A percentile compares a stretch with the other conserved stretches of the same genome.
Evolutionary conservation across 352 stramenopile species (phyloP).

Genomic region (Pythium monospermum): DNA sequence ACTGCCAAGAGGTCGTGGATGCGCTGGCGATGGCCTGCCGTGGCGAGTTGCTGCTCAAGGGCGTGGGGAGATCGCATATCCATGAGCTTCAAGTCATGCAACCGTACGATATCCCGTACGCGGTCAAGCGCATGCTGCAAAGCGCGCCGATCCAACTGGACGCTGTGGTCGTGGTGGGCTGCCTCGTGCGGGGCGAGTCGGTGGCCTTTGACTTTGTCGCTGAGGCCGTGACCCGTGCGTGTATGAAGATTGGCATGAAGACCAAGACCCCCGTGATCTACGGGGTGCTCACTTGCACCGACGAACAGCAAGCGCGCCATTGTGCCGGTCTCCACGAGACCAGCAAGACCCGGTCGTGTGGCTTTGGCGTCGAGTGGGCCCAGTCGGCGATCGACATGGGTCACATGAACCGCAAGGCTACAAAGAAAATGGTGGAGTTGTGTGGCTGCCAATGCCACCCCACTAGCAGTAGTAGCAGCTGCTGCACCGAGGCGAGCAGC

Average conservation of each 20-base stretch:
- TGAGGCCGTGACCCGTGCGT: conserved; percentile 23
- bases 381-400: conserved; percentile 27
- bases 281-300: conserved; percentile 23
- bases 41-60: conserved; percentile 26
- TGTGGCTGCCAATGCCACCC: conserved; percentile 18
- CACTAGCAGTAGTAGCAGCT: background rate
- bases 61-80: conserved; percentile 20
- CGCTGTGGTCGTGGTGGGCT: conserved; percentile 21
- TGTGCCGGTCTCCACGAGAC: conserved; percentile 16
- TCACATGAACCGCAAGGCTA: conserved; percentile 19
- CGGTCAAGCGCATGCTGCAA: conserved; percentile 21
- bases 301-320: conserved; percentile 15
- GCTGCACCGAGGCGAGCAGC: background rate
- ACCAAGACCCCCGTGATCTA: conserved; percentile 25
- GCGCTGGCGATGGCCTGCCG: conserved; percentile 22
- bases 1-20: conserved; percentile 20
- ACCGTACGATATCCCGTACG: conserved; percentile 26
- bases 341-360: conserved; percentile 16
- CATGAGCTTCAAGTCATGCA: conserved; percentile 24
- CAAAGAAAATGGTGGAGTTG: conserved; percentile 14
- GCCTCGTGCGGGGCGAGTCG: conserved; percentile 18
- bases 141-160: conserved; percentile 14
- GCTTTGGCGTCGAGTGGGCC: conserved; percentile 28
- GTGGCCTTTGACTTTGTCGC: conserved; percentile 25
- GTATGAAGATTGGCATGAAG: conserved; percentile 28